Base-by-base conservation (phyloP, 768 basidiomycete species). In the Fistulinella prunicolor region DNA sequence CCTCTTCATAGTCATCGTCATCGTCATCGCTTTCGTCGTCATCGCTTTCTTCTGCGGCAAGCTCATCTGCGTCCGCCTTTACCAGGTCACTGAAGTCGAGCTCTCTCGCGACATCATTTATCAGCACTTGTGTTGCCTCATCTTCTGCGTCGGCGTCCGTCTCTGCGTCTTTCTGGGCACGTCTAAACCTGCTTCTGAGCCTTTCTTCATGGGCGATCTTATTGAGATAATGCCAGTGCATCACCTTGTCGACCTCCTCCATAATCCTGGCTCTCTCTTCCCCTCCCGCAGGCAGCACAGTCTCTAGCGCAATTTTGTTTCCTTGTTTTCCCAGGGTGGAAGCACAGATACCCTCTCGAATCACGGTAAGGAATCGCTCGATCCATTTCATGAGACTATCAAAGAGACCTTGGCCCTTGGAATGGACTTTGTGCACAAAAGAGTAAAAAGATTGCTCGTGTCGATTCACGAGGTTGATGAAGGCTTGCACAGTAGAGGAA, bases 361-460 rank as follows among this genome's bases (percentile, higher is more conserved):
- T 81, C 45, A 89, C 80, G 21, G 87, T 88, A 50, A 98, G 76
- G 73, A 98, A 98, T 29, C 90, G 80, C 68, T 98, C 94, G 66
- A 96, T 87, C 96, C 96, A 99, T 32, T 76, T 80, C 93, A 97
- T 97, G 48, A 99, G 82, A 59, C 78, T 82, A 60, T 94, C 88
- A 66, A 99, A 99, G 12, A 99, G 77, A 19, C 85, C 87, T 61
- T 94, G 87, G 29, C 96, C 96, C 64, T 97, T 97, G 38, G 92
- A 86, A 62, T 99, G 96, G 2, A 99, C 96, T 58, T 95, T 96
- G 79, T 99, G 93, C 22, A 99, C 94, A 63, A 99, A 99, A 49
- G 78, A 76, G 74, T 99, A 99, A 73, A 98, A 98, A 0, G 92
- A 71, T 61, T 94, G 91, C 59, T 98, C 94, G 66, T 99, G 96